phyloP scores from a whole-genome alignment of 2,329 filamentous ascomycete species.

The Alternaria brassicae region DNA sequence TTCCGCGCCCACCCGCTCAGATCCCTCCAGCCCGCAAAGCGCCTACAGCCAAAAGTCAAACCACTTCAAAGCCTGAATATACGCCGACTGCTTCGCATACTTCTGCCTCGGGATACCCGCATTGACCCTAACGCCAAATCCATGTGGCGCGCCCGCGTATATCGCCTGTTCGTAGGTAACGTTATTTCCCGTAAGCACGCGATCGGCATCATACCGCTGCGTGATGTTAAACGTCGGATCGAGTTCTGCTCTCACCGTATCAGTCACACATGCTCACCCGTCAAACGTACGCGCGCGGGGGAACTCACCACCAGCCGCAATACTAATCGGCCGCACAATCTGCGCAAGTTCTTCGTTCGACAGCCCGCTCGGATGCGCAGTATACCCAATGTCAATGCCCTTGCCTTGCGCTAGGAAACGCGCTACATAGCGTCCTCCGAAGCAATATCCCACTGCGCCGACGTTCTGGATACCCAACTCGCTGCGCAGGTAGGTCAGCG shows the following conservation, averaged over 20 bases:
- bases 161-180: conserved; percentile 44
- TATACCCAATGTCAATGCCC: conserved; percentile 67
- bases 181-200: conserved; percentile 36
- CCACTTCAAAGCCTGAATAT: conserved; percentile 49
- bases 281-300: too few relatives aligned
- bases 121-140: conserved; percentile 46
- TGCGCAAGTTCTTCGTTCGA: conserved; percentile 69
- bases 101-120: conserved; percentile 37
- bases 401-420: conserved; percentile 65
- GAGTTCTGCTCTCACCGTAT: neutral
- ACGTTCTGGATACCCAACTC: conserved; percentile 65
- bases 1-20: too few relatives aligned
- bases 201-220: conserved; percentile 24
- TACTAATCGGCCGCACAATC: conserved; percentile 71
- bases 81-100: conserved; percentile 48
- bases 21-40: too few relatives aligned
- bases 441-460: conserved; percentile 74
- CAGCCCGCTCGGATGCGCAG: conserved; percentile 75
- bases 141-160: conserved; percentile 45
- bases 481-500: conserved; percentile 64
- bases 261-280: neutral
- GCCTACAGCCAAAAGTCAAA: conserved; percentile 44
- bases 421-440: conserved; percentile 76
- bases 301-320: conserved; percentile 60
- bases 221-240: neutral